Evolutionary conservation across 768 basidiomycete species (phyloP).

Genomic region (Crassisporium funariophilum): DNA sequence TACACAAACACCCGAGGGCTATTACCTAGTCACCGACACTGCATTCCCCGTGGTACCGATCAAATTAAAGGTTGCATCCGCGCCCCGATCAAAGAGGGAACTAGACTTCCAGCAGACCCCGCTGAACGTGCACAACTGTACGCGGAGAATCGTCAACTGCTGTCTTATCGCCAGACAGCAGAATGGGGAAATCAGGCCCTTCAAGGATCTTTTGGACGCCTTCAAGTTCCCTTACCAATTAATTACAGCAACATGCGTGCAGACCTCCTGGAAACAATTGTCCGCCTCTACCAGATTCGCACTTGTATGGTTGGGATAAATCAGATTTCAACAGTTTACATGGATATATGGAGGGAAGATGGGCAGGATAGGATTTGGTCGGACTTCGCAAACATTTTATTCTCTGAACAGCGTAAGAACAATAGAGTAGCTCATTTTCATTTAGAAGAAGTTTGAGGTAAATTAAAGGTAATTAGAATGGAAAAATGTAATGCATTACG

Average conservation of each 20-base stretch:
- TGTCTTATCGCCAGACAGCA: slow-evolving; percentile 49
- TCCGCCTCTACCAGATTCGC: slow-evolving; percentile 37
- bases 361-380: slow-evolving; percentile 34
- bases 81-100: slow-evolving; percentile 39
- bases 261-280: slow-evolving; percentile 38
- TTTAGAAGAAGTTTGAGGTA: no score
- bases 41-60: slow-evolving; percentile 43
- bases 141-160: slow-evolving; percentile 37
- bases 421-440: slow-evolving; percentile 40
- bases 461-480: no score
- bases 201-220: slow-evolving; percentile 48
- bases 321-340: slow-evolving; percentile 45
- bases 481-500: no score
- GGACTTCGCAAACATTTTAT: slow-evolving; percentile 39
- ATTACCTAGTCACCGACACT: slow-evolving; percentile 45
- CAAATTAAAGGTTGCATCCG: slow-evolving; percentile 34
- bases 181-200: slow-evolving; percentile 53
- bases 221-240: slow-evolving; percentile 43
- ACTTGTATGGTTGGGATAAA: slow-evolving; percentile 38
- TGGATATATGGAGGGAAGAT: slow-evolving; percentile 35
- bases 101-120: slow-evolving; percentile 15
- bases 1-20: slow-evolving; percentile 39
- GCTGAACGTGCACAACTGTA: slow-evolving; percentile 22
- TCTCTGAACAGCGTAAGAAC: slow-evolving; percentile 30
- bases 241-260: slow-evolving; percentile 23